Base-by-base conservation (phyloP, 495 filamentous ascomycete species). In the Astrocystis sublimbata region DNA sequence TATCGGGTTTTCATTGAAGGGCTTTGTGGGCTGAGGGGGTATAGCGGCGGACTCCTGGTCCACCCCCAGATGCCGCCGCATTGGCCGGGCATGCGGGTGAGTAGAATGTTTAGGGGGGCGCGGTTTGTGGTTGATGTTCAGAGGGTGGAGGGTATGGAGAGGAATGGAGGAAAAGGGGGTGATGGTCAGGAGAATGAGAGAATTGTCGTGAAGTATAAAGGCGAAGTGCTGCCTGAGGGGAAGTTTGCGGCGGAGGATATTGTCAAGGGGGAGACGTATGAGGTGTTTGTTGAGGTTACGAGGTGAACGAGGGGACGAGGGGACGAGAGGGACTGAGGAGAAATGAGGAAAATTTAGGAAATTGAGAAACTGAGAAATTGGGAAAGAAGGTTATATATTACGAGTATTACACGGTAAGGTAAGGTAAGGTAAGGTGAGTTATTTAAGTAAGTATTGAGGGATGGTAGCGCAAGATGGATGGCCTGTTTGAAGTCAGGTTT, bases 1-100 rank as follows among this genome's bases (percentile, higher is more conserved):
- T 85, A 85, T 71, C 76, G 82, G 12, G 78, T 73, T 66, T 77
- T 85, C 65, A 74, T 80, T 58, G 82, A 85, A 64, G 80, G 81
- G 0, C 71, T 85, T 0, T 85, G 81, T 60, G 82, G 82, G 4
- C 65, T 85, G 40, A 72, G 76, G 13, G 82, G 82, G 12, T 81
- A 81, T 26, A 60, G 64, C 12, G 67, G 81, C 1, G 82, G 81
- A 0, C 61, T 85, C 26, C 51, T 53, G 17, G 72, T 85, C 33
- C 69, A 70, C 13, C 82, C 82, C 6, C 80, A 84, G 64, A 60
- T 85, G 35, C 82, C 82, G 23, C 77, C 70, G 35, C 59, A 58
- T 7, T 85, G 82, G 82, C 67, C 76, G 41, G 63, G 64, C 31
- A 81, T 83, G 58, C 80, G 77, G 56, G 80, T 79, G 50, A 77